Base-by-base conservation (phyloP, 2,329 filamentous ascomycete genomes). In the Pyricularia sp. region DNA sequence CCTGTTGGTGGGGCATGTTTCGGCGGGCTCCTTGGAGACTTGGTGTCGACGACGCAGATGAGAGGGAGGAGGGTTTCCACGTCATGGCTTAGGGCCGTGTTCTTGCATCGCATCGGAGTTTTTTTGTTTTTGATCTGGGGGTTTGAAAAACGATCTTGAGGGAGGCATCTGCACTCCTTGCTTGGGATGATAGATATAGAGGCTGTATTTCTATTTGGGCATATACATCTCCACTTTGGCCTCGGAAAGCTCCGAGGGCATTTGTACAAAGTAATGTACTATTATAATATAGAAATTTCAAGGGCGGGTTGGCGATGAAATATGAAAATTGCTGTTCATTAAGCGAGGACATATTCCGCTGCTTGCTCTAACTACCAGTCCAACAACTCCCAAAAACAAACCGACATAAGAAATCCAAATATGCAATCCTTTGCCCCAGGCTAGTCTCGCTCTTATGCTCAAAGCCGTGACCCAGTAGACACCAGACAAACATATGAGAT, bases 131-230 rank as follows among this genome's bases (percentile, higher is more conserved):
- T 66, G 36, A 20, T 23, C 33, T 12, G 65, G 23, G 36, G 58
- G 3, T 61, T 61, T 14, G 4, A 28, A 61, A 59, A 61, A 59
- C 10, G 25, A 61, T 25, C n/a, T 20, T 12, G 12, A 25, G 65
- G 65, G 25, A 50, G 65, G 65, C 17, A 23, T 11, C 36, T 42
- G 23, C 25, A 36, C 12, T 66, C 23, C 25, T 23, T 25, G n/a
- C 65, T 20, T 68, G 67, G 58, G 68, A 69, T 69, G 69, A 71
- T 66, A 50, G 31, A 58, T 66, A 28, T 50, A 66, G 33, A 50
- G 25, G 25, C 12, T 7, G 5, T 42, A 17, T 26, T n/a, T 64
- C 23, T 55, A 55, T 55, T 23, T 33, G n/a, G 25, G 20, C 50
- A 58, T 50, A 28, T 50, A 61, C 26, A 55, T 65, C 63, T 65